Base-by-base conservation (phyloP, 2,329 filamentous ascomycete species). In the Aurifilum marmelostoma region DNA sequence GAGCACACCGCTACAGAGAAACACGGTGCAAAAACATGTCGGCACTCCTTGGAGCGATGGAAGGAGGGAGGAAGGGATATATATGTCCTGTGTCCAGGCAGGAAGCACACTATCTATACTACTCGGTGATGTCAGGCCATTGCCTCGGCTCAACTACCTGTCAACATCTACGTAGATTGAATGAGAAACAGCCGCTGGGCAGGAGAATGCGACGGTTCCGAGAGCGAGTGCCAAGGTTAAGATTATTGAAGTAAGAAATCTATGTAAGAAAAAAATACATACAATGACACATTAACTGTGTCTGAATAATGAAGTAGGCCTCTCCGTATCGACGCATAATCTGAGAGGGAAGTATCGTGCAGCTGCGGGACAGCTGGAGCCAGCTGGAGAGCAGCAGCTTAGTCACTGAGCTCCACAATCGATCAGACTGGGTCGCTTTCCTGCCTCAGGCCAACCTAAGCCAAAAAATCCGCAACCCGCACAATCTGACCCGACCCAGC, bases 381-480 rank as follows among this genome's bases (percentile, higher is more conserved):
- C 62, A 37, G 43, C 62, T 64, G 43, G 43, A 24, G 47, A 21
- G 4, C n/a, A 16, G 1, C 11, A 1, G 16, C 62, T 64, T 64
- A 52, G 43, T 54, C 47, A 64, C 11, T 5, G 3, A 29, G 18
- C 8, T 14, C 61, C 61, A 39, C 61, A 63, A n/a, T 32, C 27
- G 21, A 39, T 61, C 32, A 11, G 1, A 34, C 24, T 52, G 47
- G 62, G 47, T 54, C 62, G 16, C 43, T 37, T 32, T 69, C 37
- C 68, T 70, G 68, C 68, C 68, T 70, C 62, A 70, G 68, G 68
- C 68, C 67, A 52, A 9, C 11, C 62, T 64, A 64, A 63, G 27
- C 58, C 59, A 62, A 39, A 70, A 70, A 68, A 62, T 70, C 24
- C 37, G 62, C 56, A 62, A 41, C 68, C 68, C 62, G 62, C 68